phyloP scores from a whole-genome alignment of 441 rosid species.

The Adansonia madagascariensis region DNA sequence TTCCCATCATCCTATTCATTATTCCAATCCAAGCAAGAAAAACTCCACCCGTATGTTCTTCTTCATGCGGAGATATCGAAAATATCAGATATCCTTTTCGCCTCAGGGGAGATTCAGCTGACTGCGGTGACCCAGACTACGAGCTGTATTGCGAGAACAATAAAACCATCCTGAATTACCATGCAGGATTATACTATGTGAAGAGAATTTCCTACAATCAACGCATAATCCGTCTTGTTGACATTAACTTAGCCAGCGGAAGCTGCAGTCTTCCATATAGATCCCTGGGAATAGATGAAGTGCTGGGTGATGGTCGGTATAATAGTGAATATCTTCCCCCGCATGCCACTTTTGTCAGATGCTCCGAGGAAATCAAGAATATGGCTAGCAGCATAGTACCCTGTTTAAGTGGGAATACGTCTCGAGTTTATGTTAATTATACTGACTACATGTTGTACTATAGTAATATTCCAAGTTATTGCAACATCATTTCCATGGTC shows the following conservation, averaged over 20 bases:
- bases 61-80: constrained; percentile 41
- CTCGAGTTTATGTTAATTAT: constrained; percentile 9
- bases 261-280: constrained; percentile 35
- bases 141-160: constrained; percentile 41
- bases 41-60: constrained; percentile 30
- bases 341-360: constrained; percentile 15
- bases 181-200: constrained; percentile 37
- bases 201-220: constrained; percentile 30
- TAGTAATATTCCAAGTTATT: neutral
- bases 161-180: constrained; percentile 33
- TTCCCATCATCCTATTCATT: neutral
- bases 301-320: constrained; percentile 22
- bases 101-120: constrained; percentile 32
- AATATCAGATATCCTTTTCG: constrained; percentile 41
- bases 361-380: constrained; percentile 4
- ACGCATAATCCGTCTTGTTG: constrained; percentile 34
- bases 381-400: neutral
- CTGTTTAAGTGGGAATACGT: constrained; percentile 20
- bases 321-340: neutral
- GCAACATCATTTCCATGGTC: neutral
- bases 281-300: constrained; percentile 20
- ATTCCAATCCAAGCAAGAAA: constrained; percentile 26
- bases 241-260: constrained; percentile 37
- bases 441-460: neutral
- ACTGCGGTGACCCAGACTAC: constrained; percentile 32